phyloP scores from a whole-genome alignment of 306 rosid genomes.

The Vigna trinervia region DNA sequence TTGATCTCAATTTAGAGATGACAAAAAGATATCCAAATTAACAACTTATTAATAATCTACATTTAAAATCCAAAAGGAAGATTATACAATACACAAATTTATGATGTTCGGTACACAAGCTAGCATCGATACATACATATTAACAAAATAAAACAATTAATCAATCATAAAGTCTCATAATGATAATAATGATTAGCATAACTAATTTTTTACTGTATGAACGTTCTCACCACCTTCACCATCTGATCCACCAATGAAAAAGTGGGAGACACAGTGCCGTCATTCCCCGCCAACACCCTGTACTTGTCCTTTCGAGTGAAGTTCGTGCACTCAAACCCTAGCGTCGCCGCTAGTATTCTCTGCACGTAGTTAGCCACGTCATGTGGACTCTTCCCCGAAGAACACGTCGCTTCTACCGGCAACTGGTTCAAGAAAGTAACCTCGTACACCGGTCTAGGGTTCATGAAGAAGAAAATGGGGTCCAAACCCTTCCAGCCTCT shows the following conservation, averaged over 20 bases:
- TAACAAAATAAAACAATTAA: conserved; percentile 38
- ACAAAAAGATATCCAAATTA: neutral
- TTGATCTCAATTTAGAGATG: neutral
- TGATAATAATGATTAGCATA: neutral
- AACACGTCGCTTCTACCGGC: conserved; percentile 88
- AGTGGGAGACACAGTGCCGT: conserved; percentile 65
- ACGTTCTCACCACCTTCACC: conserved; percentile 54
- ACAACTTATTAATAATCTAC: neutral
- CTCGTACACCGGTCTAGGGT: conserved; percentile 90
- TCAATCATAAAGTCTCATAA: neutral
- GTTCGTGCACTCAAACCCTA: conserved; percentile 94
- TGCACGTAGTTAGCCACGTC: conserved; percentile 97
- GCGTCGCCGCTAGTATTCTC: conserved; percentile 76
- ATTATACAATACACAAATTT: neutral
- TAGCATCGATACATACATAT: neutral
- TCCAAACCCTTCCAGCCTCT: conserved; percentile 90
- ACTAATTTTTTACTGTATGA: conserved; percentile 41
- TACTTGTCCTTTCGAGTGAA: conserved; percentile 91
- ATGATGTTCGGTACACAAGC: conserved; percentile 1
- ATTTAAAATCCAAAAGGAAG: neutral
- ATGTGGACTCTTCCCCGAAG: conserved; percentile 82
- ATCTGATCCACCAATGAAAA: conserved; percentile 53
- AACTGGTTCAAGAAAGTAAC: conserved; percentile 87
- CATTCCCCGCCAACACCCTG: conserved; percentile 86
- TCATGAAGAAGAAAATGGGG: conserved; percentile 93